Evolutionary conservation across 2,329 filamentous ascomycete genomes (phyloP).

Genomic region (Xylaria sp.): DNA sequence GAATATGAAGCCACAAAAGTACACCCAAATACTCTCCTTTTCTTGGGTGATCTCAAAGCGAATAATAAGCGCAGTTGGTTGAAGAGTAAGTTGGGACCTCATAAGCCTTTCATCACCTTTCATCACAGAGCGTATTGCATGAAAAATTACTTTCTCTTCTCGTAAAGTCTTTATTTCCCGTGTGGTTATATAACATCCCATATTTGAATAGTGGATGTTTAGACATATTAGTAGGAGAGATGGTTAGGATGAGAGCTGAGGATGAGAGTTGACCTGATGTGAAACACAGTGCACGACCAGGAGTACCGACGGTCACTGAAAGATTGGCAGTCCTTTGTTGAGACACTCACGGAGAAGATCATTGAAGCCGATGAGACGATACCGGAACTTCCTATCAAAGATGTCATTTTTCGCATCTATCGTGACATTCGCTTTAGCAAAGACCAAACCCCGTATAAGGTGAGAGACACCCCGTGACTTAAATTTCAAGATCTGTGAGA

Average conservation of each 20-base stretch:
- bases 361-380: slow-evolving; percentile 80
- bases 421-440: slow-evolving; percentile 86
- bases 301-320: slow-evolving; percentile 82
- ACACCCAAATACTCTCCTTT: slow-evolving; percentile 67
- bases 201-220: background rate
- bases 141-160: background rate
- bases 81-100: slow-evolving; percentile 56
- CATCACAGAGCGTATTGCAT: background rate
- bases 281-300: slow-evolving; percentile 73
- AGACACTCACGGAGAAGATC: slow-evolving; percentile 75
- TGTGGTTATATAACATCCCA: background rate
- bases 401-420: slow-evolving; percentile 88
- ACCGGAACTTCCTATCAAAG: slow-evolving; percentile 86
- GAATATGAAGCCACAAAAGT: slow-evolving; percentile 63
- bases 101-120: background rate
- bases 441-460: slow-evolving; percentile 89
- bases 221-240: background rate
- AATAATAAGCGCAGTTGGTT: slow-evolving; percentile 70
- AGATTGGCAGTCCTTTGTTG: slow-evolving; percentile 84
- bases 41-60: slow-evolving; percentile 67
- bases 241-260: background rate
- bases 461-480: slow-evolving; percentile 50
- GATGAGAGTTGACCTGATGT: background rate
- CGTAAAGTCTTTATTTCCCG: background rate
- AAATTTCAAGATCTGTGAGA: background rate